A percentile compares a stretch with the other conserved stretches of the same genome.
Evolutionary conservation across 2,329 filamentous ascomycete species (phyloP).

Genomic region (Diaporthe vaccinii): DNA sequence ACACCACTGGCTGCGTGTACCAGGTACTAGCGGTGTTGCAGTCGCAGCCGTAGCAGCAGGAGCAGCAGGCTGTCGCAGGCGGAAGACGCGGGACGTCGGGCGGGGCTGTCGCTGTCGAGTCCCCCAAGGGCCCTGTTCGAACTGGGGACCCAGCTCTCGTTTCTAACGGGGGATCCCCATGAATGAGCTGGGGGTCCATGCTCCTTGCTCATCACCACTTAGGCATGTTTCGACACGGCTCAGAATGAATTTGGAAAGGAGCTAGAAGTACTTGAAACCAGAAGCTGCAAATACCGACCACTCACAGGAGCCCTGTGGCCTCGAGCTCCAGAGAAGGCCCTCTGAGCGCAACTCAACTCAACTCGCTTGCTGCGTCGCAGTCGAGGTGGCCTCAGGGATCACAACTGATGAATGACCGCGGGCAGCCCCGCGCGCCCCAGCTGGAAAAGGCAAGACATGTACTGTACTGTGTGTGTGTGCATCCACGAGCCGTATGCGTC

Average conservation of each 20-base stretch:
- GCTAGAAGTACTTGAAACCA: conserved; percentile 42
- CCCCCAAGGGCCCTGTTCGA: conserved; percentile 23
- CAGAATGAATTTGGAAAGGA: conserved; percentile 38
- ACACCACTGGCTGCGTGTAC: neutral
- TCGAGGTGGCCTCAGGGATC: conserved; percentile 16
- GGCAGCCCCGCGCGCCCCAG: conserved; percentile 21
- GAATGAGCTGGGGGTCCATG: conserved; percentile 26
- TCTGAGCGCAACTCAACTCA: conserved; percentile 24
- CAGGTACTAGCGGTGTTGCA: neutral
- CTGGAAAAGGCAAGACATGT: conserved; percentile 23
- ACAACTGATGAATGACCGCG: conserved; percentile 19
- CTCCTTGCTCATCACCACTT: conserved; percentile 33
- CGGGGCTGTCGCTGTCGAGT: conserved; percentile 15
- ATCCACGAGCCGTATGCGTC: conserved; percentile 2
- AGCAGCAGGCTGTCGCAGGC: conserved; percentile 17
- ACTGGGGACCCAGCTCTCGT: conserved; percentile 29
- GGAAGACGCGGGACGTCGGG: conserved; percentile 29
- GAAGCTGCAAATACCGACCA: conserved; percentile 19
- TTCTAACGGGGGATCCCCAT: conserved; percentile 21
- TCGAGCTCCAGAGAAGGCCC: conserved; percentile 17
- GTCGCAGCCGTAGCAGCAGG: neutral
- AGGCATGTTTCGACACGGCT: conserved; percentile 38
- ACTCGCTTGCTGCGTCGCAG: conserved; percentile 6
- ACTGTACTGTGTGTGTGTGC: conserved; percentile 3
- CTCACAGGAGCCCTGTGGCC: conserved; percentile 16